Evolutionary conservation across 768 basidiomycete species (phyloP), one percentile per base, ranked within the genome.

Genomic region (Tulasnella sp.): DNA sequence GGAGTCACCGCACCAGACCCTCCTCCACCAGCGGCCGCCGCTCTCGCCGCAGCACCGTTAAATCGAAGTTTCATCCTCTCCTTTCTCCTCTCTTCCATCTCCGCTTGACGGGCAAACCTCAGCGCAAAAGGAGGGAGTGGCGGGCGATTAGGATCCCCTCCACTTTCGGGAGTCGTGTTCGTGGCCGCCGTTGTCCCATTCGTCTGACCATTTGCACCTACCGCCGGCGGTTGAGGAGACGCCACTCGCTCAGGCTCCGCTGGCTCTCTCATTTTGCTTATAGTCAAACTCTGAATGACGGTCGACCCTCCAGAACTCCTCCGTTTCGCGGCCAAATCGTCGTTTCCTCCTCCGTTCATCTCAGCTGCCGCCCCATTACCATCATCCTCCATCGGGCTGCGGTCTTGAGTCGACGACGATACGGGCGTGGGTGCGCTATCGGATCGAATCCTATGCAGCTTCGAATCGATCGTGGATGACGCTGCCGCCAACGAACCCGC

Each of bases 101-200:
- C 92, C n/a, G 89, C 93, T 0, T 91, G 91, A 9, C 91, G 90
- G 79, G 89, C 91, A 84, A 94, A 94, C 71, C 88, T 90, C 22
- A 93, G 93, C 34, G 91, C 75, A 71, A 71, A 49, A 12, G 77
- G 52, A 1, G 73, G 71, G 7, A 74, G 77, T 9, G 71, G 76
- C 25, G 75, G 75, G 25, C 40, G 58, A 31, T 25, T 39, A 8
- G 58, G 38, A 22, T 77, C 68, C 17, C 67, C 52, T 67, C 34
- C 54, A 31, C 78, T 78, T 17, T 38, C 67, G 15, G 39, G 37
- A 9, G 40, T 31, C 6, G 42, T 54, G 34, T 5, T 77, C 19
- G 68, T 34, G 14, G 31, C n/a, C 22, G 75, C 75, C 19, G 69
- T 22, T 14, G 36, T n/a, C 7, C 40, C 37, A 29, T 37, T 37